phyloP scores from a whole-genome alignment of 2,329 filamentous ascomycete genomes.

The Pestalotiopsis fici region DNA sequence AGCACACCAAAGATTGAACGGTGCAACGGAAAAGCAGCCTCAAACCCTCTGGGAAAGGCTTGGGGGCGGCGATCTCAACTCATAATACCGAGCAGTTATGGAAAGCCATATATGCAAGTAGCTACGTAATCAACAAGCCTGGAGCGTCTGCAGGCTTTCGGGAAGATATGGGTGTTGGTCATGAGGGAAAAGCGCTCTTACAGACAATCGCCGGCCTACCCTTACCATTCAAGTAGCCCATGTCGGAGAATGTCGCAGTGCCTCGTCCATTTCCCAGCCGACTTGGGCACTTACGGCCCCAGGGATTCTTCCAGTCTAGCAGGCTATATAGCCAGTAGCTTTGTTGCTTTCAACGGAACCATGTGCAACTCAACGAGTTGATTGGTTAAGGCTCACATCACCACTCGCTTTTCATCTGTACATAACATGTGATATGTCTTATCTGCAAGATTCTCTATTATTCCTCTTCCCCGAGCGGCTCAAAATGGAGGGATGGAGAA shows the following conservation, averaged over 20 bases:
- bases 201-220: conserved; percentile 14
- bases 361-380: too few relatives aligned
- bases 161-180: conserved; percentile 4
- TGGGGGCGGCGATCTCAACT: conserved; percentile 24
- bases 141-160: conserved; percentile 7
- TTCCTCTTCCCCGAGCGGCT: neutral
- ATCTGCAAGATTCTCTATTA: neutral
- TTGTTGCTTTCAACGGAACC: too few relatives aligned
- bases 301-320: conserved; percentile 31
- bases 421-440: too few relatives aligned
- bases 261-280: conserved; percentile 20
- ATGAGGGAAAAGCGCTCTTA: neutral
- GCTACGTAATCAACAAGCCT: neutral
- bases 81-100: conserved; percentile 17
- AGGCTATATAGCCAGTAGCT: too few relatives aligned
- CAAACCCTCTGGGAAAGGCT: conserved; percentile 16
- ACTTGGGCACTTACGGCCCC: conserved; percentile 45
- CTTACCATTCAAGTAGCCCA: conserved; percentile 24
- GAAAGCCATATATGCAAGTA: conserved; percentile 8
- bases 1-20: conserved; percentile 12
- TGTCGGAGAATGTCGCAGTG: conserved; percentile 34
- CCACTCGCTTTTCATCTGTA: too few relatives aligned
- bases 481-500: neutral
- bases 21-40: conserved; percentile 3
- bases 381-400: too few relatives aligned